Evolutionary conservation across 768 basidiomycete species (phyloP), one percentile per base, ranked within the genome.

Genomic region (Pleurotus djamor): DNA sequence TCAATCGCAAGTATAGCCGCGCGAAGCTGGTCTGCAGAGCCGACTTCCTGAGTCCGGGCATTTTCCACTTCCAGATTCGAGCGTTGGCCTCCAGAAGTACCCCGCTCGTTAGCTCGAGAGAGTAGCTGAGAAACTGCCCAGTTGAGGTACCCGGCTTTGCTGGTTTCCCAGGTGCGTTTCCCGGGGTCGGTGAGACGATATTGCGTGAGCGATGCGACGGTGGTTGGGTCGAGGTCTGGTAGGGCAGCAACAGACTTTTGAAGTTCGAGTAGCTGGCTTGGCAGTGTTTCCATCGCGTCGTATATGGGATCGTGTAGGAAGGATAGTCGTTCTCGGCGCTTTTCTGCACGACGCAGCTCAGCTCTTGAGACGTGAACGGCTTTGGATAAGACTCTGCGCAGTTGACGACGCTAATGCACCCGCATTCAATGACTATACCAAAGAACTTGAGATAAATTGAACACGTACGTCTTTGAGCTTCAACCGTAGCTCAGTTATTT

Each of bases 151-250:
- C 90, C 92, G 1, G 81, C 79, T 67, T 83, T 82, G 69, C 82
- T 85, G 38, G 84, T 82, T 72, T 94, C 91, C 92, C 92, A 94
- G 8, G 81, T 81, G 43, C 86, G 82, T 68, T 91, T 91, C 0
- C 89, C 86, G 0, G 86, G 83, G 59, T 86, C 83, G 3, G 77
- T 65, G 28, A 74, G 67, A 28, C 69, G 69, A 48, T 76, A 61
- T 43, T 78, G 71, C 36, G 76, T 66, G 21, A 77, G 69, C 8
- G 75, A 68, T 28, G 77, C 69, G 6, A 80, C 65, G 3, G 76
- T 73, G 3, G 69, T 65, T 4, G 72, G 62, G 57, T 78, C 74
- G 45, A 80, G 72, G 1, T 75, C 66, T 2, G 86, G 82, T 4
- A 90, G 76, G 0, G 79, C 72, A 4, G 79, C 77, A n/a, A 81